These are phyloP conservation scores for Ophiostoma perfectum DNA, from an alignment of 2,329 filamentous ascomycete species.

Conservation along the genomic window DNA sequence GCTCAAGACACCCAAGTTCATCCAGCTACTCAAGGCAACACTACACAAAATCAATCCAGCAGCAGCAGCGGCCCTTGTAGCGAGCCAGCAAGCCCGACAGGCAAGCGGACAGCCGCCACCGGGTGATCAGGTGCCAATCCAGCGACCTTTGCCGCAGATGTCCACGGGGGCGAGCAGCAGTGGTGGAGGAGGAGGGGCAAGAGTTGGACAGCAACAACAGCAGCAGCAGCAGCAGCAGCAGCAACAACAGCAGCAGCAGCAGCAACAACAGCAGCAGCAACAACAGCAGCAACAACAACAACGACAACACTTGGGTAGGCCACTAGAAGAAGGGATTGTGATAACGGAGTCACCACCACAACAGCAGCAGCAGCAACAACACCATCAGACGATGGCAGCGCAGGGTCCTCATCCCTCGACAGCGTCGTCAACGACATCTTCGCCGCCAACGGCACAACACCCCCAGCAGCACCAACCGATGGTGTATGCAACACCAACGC, in stretches of 20 bases:
- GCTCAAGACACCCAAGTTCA: conserved; percentile 42
- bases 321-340: conserved; percentile 11
- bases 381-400: neutral
- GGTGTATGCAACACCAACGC: conserved; percentile 2
- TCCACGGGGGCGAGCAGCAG: neutral
- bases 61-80: neutral
- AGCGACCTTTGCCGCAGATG: conserved; percentile 15
- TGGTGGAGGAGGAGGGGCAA: neutral
- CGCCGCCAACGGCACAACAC: conserved; percentile 25
- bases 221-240: neutral
- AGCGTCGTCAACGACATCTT: conserved; percentile 21
- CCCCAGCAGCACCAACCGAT: conserved; percentile 8
- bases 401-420: conserved; percentile 19
- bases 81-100: conserved; percentile 12
- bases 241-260: neutral
- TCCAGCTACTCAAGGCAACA: conserved; percentile 44
- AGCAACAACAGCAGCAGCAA: neutral
- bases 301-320: neutral
- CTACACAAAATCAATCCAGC: conserved; percentile 28
- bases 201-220: conserved; percentile 10
- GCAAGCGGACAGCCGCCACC: conserved; percentile 7
- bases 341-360: neutral
- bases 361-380: neutral
- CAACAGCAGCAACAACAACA: neutral
- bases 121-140: neutral